These are phyloP conservation scores for Penicillium sp. DNA, from an alignment of 2,329 filamentous ascomycete species.

Conservation along the genomic window DNA sequence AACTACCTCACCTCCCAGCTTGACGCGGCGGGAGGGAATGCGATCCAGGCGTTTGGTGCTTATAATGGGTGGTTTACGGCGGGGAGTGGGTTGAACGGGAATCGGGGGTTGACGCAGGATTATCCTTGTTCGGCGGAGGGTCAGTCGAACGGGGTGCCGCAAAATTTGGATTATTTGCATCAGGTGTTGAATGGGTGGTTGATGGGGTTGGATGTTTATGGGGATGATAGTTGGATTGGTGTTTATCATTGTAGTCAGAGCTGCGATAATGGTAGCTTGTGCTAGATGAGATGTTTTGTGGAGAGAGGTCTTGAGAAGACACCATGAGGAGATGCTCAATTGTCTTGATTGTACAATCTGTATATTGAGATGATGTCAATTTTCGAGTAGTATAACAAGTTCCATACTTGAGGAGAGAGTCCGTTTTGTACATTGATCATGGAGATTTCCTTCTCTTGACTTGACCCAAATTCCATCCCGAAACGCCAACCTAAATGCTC, in stretches of 20 bases:
- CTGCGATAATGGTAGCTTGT: conserved; percentile 21
- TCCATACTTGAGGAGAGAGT: background rate
- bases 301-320: too few species aligned
- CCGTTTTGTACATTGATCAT: background rate
- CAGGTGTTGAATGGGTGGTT: conserved; percentile 43
- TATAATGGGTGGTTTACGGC: conserved; percentile 44
- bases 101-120: conserved; percentile 31
- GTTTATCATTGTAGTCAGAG: conserved; percentile 22
- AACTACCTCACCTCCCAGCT: conserved; percentile 32
- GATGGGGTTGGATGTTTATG: conserved; percentile 38
- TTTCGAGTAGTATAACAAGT: background rate
- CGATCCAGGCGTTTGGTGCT: conserved; percentile 36
- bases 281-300: conserved; percentile 5
- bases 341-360: background rate
- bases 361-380: background rate
- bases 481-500: background rate
- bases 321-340: too few species aligned
- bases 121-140: conserved; percentile 35
- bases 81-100: conserved; percentile 31
- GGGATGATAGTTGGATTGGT: conserved; percentile 29
- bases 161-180: conserved; percentile 43
- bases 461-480: background rate
- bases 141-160: conserved; percentile 31
- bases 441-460: background rate
- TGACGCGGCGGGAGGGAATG: conserved; percentile 30